Conservation (phyloP, 768 basidiomycete species). For the Mycena pura region DNA sequence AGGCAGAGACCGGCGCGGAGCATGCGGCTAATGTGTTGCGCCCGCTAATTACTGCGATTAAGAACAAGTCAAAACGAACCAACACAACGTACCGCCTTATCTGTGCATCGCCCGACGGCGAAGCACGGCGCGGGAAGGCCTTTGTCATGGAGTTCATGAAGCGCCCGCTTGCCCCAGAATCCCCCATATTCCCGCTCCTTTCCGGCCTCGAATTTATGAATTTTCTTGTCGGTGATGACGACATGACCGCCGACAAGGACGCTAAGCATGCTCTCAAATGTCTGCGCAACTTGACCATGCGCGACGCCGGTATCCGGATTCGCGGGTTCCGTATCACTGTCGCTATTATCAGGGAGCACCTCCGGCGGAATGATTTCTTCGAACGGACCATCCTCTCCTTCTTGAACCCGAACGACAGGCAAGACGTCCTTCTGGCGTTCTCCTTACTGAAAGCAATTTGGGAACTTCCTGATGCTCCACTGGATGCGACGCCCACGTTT, state of each 20-base stretch:
- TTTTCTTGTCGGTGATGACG: not conserved
- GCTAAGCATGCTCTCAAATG: not conserved
- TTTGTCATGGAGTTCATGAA: slow-evolving; percentile 9
- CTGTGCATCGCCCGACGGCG: not conserved
- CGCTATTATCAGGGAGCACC: not conserved
- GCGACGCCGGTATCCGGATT: not conserved
- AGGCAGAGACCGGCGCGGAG: not conserved
- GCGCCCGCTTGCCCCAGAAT: not conserved
- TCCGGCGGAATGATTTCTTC: not conserved
- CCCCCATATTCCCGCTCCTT: not conserved
- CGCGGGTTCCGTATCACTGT: not conserved
- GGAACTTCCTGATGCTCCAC: slow-evolving; percentile 27
- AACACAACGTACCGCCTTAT: not conserved
- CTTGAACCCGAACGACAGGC: slow-evolving; percentile 38
- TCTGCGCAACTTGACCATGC: not conserved
- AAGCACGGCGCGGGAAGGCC: not conserved
- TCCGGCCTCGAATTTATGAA: not conserved
- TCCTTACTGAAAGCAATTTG: slow-evolving; percentile 34
- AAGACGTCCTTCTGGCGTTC: slow-evolving; percentile 38
- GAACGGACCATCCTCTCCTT: slow-evolving; percentile 10
- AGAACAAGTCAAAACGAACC: not conserved
- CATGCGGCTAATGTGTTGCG: not conserved
- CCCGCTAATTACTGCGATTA: not conserved
- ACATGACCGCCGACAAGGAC: not conserved
- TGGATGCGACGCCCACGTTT: slow-evolving; percentile 25